Evolutionary conservation across 192 early-diverging fungal species (phyloP).

Genomic region (Piromyces finnis): DNA sequence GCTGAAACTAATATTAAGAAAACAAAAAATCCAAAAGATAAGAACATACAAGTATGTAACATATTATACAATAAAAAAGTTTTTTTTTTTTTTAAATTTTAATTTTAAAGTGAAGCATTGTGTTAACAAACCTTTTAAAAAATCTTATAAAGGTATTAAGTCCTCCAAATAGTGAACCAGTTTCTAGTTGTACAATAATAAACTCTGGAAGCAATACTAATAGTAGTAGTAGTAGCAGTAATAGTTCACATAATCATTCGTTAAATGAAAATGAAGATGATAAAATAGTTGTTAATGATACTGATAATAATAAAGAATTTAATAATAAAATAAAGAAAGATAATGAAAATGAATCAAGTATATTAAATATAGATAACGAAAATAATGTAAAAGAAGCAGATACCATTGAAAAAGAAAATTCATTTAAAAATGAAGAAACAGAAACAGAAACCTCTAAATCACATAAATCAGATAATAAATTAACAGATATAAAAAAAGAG

Average conservation of each 20-base stretch:
- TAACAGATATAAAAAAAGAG: background rate
- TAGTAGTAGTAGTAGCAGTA: background rate
- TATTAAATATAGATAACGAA: background rate
- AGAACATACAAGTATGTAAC: background rate
- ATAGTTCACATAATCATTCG: background rate
- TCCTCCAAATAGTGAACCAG: background rate
- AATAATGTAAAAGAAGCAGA: too few relatives aligned
- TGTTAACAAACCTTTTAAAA: too few relatives aligned
- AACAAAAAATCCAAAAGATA: background rate
- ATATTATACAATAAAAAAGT: too few relatives aligned
- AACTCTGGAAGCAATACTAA: background rate
- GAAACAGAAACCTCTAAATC: too few relatives aligned
- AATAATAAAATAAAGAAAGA: background rate
- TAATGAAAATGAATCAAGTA: background rate
- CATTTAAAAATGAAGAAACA: too few relatives aligned
- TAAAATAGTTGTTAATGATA: background rate
- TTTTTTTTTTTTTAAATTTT: too few relatives aligned
- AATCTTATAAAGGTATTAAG: background rate
- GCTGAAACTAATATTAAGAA: background rate
- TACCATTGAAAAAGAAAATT: background rate
- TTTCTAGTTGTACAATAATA: background rate
- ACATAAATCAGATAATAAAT: too few relatives aligned
- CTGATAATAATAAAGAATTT: background rate
- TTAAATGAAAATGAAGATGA: background rate
- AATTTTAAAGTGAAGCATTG: too few relatives aligned